Percentiles rank a stretch among this genome's conserved stretches.
Conservation (phyloP, 495 filamentous ascomycete species). For the Schizothecium vesticola region DNA sequence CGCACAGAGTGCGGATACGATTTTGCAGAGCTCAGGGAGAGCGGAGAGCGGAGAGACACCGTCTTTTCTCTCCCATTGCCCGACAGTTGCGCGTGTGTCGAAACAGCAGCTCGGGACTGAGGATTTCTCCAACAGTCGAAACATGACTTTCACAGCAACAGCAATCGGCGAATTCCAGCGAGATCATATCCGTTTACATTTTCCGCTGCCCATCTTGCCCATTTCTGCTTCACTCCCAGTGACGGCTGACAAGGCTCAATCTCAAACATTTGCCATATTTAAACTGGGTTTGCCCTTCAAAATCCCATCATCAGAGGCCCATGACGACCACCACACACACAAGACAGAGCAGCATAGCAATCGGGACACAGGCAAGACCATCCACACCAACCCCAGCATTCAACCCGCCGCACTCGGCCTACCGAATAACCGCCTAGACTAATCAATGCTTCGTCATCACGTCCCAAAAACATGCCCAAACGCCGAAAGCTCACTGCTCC, state of each 20-base stretch:
- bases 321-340: not conserved
- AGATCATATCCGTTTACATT: not conserved
- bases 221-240: not conserved
- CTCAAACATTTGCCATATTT: not conserved
- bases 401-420: not conserved
- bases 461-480: not conserved
- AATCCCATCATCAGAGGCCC: not conserved
- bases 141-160: not conserved
- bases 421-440: not conserved
- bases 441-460: not conserved
- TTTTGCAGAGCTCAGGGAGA: not conserved
- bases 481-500: conserved; percentile 5
- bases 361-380: not conserved
- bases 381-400: not conserved
- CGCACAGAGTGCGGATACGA: not conserved
- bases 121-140: not conserved
- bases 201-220: not conserved
- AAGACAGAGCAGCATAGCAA: not conserved
- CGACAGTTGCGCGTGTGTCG: not conserved
- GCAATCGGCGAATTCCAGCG: not conserved
- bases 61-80: not conserved
- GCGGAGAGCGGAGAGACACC: not conserved
- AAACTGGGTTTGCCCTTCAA: not conserved
- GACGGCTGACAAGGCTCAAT: not conserved
- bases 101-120: not conserved